These are phyloP conservation scores for Naganishia liquefaciens DNA, from an alignment of 1,284 basidiomycete genomes.

Conservation along the genomic window DNA sequence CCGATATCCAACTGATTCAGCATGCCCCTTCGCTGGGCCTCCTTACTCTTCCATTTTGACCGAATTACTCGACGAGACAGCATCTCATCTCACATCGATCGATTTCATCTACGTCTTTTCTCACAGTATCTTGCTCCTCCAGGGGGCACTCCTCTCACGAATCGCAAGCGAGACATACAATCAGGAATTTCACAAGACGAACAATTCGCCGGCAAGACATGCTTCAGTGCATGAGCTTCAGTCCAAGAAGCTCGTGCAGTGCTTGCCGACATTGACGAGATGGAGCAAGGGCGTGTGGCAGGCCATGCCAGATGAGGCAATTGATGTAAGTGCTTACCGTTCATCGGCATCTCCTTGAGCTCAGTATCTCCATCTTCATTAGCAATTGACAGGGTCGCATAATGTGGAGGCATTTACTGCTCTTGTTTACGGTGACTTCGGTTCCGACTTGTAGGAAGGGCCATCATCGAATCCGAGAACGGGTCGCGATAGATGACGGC, in stretches of 20 bases:
- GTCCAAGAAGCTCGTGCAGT: slow-evolving; percentile 44
- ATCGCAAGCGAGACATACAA: slow-evolving; percentile 40
- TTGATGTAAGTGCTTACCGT: slow-evolving; percentile 47
- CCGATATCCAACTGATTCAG: slow-evolving; percentile 13
- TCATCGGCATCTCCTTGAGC: background rate
- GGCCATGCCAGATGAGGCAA: slow-evolving; percentile 48
- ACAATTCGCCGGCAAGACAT: background rate
- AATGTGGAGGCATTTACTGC: slow-evolving; percentile 51
- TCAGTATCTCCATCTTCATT: background rate
- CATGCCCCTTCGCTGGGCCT: slow-evolving; percentile 37
- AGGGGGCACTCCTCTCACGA: slow-evolving; percentile 36
- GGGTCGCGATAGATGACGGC: no score
- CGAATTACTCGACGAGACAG: slow-evolving; percentile 44
- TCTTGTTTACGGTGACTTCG: slow-evolving; percentile 52
- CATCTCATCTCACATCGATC: slow-evolving; percentile 43
- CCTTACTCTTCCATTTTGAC: slow-evolving; percentile 40
- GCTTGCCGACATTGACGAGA: slow-evolving; percentile 46
- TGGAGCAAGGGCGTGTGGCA: slow-evolving; percentile 53
- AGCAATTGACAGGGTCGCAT: slow-evolving; percentile 41
- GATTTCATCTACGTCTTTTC: slow-evolving; percentile 49
- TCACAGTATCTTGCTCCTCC: slow-evolving; percentile 44
- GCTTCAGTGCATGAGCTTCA: slow-evolving; percentile 12
- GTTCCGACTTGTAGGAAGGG: slow-evolving; percentile 6
- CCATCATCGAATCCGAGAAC: no score
- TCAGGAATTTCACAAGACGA: slow-evolving; percentile 7